Percentiles rank a stretch among this genome's conserved stretches.
phyloP scores from a whole-genome alignment of 2,329 filamentous ascomycete genomes.

The Xylaria sp. region DNA sequence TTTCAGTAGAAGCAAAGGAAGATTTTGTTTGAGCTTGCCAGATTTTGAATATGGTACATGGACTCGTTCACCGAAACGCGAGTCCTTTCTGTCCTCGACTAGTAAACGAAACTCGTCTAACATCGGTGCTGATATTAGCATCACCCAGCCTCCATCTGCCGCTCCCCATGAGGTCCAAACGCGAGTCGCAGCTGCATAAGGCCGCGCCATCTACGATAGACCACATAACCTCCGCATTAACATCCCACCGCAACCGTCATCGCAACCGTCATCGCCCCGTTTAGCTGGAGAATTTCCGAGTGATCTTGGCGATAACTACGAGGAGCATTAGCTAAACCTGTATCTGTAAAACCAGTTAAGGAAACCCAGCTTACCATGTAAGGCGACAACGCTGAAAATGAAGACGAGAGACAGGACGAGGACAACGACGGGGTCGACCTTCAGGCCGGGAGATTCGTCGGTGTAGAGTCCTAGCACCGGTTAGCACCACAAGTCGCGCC shows the following conservation, averaged over 20 bases:
- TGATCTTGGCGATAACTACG: conserved; percentile 92
- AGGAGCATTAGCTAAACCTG: conserved; percentile 25
- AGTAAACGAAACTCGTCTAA: conserved; percentile 10
- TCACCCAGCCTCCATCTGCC: conserved; percentile 7
- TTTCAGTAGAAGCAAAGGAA: conserved; percentile 20
- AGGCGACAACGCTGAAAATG: conserved; percentile 96
- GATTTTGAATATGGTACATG: conserved; percentile 33
- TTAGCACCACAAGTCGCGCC: conserved; percentile 30
- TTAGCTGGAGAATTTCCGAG: conserved; percentile 79
- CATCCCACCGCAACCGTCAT: no score
- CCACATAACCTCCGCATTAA: conserved; percentile 10
- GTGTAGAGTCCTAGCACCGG: conserved; percentile 78
- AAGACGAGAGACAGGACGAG: conserved; percentile 95
- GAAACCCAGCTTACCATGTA: conserved; percentile 77
- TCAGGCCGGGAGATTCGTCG: conserved; percentile 94
- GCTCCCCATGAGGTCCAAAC: conserved; percentile 6
- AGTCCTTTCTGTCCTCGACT: conserved; percentile 8
- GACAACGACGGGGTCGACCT: conserved; percentile 97
- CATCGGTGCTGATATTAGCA: conserved; percentile 16
- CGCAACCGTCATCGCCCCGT: conserved; percentile 14
- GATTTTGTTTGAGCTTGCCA: conserved; percentile 30
- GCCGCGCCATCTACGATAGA: conserved; percentile 28
- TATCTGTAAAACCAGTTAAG: background rate
- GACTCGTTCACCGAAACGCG: conserved; percentile 18
- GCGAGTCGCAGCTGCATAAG: conserved; percentile 30